phyloP scores from a whole-genome alignment of 495 filamentous ascomycete genomes.

The Penicillium cataractarum region DNA sequence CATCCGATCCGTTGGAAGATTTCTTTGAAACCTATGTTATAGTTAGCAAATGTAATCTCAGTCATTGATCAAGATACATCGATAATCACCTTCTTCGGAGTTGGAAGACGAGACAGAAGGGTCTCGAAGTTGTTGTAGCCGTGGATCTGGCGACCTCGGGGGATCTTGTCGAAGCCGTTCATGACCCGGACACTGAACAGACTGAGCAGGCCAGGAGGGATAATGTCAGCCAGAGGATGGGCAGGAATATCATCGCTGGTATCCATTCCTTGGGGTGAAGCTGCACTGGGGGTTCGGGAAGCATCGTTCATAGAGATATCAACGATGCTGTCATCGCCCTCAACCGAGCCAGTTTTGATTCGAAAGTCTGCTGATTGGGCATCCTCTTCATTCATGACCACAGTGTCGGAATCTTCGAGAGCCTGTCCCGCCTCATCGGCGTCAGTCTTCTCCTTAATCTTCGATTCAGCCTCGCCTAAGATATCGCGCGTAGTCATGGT shows the following conservation, averaged over 20 bases:
- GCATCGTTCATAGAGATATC: conserved; percentile 83
- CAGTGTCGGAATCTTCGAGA: conserved; percentile 70
- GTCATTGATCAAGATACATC: neutral
- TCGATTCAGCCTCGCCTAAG: conserved; percentile 46
- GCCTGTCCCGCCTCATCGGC: conserved; percentile 29
- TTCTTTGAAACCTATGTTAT: neutral
- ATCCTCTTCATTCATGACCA: conserved; percentile 74
- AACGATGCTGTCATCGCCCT: conserved; percentile 89
- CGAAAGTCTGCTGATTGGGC: conserved; percentile 70
- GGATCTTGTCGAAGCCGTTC: conserved; percentile 42
- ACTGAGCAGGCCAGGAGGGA: conserved; percentile 61
- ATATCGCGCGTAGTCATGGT: conserved; percentile 66
- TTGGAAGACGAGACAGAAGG: conserved; percentile 55
- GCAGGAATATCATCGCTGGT: conserved; percentile 7
- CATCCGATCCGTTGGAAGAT: conserved; percentile 9
- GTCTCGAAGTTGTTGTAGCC: conserved; percentile 58
- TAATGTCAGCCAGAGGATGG: conserved; percentile 46
- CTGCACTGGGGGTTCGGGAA: conserved; percentile 34
- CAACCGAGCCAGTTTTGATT: conserved; percentile 74
- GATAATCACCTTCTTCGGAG: conserved; percentile 14
- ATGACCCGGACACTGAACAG: conserved; percentile 73
- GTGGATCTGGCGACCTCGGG: conserved; percentile 60
- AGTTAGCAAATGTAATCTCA: neutral
- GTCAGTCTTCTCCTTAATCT: conserved; percentile 33
- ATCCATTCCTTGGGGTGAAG: conserved; percentile 25